Conservation (phyloP, 108 stramenopile species). For the Stephanodiscus triporus region DNA sequence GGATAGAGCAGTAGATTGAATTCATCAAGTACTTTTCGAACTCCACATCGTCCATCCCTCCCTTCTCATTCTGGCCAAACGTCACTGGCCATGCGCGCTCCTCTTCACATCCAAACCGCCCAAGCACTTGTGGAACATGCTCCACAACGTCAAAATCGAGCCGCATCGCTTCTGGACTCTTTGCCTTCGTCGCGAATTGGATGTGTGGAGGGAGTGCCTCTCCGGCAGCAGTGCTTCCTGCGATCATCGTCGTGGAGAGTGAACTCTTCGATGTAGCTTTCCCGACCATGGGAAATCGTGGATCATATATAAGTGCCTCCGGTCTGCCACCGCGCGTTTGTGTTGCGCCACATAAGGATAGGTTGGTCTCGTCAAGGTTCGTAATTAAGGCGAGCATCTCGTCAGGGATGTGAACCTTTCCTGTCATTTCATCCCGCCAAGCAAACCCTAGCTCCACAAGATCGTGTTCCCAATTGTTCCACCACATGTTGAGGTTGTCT, state of each 20-base stretch:
- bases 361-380: too few relatives aligned
- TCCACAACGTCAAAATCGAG: neutral
- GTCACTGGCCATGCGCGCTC: neutral
- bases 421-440: too few relatives aligned
- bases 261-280: slow-evolving; percentile 11
- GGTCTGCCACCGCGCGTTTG: slow-evolving; percentile 9
- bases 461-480: too few relatives aligned
- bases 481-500: too few relatives aligned
- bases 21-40: slow-evolving; percentile 13
- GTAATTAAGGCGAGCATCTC: too few relatives aligned
- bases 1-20: slow-evolving; percentile 13
- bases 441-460: too few relatives aligned
- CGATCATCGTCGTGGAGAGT: slow-evolving; percentile 9
- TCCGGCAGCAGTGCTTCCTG: slow-evolving; percentile 19
- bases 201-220: slow-evolving; percentile 2
- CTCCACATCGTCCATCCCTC: slow-evolving; percentile 13
- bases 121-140: neutral
- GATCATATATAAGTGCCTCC: neutral
- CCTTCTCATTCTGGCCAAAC: slow-evolving; percentile 27
- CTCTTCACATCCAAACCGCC: slow-evolving; percentile 7
- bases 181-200: neutral
- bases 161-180: neutral
- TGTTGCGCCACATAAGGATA: too few relatives aligned
- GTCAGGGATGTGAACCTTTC: too few relatives aligned
- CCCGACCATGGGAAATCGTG: slow-evolving; percentile 7